phyloP scores from a whole-genome alignment of 495 filamentous ascomycete species.

The Apodospora peruviana region DNA sequence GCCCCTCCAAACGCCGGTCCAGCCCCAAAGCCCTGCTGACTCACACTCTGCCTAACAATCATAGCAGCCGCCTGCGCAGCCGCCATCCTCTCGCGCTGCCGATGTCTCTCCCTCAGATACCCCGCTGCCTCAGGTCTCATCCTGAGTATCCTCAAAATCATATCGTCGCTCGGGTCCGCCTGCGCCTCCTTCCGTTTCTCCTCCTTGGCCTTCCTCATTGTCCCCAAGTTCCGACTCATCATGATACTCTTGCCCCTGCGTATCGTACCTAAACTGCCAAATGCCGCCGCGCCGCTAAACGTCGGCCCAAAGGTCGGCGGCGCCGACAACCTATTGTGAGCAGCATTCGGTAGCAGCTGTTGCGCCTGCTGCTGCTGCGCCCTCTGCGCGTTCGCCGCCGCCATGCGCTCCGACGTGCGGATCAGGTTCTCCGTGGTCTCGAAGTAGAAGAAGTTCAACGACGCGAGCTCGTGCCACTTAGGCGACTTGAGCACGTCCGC shows the following conservation, averaged over 20 bases:
- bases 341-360: conserved; percentile 15
- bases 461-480: conserved; percentile 96
- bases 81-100: conserved; percentile 89
- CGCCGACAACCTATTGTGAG: conserved; percentile 64
- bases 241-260: conserved; percentile 88
- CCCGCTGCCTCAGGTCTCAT: conserved; percentile 92
- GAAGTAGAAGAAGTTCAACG: conserved; percentile 97
- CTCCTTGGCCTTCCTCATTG: conserved; percentile 91
- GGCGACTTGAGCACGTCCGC: conserved; percentile 88
- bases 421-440: conserved; percentile 88
- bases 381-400: conserved; percentile 75
- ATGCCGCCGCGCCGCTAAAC: conserved; percentile 38
- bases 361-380: conserved; percentile 56
- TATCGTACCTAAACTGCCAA: conserved; percentile 67
- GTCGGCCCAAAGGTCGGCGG: conserved; percentile 51
- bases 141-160: conserved; percentile 91
- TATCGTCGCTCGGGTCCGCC: conserved; percentile 95
- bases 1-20: conserved; percentile 39
- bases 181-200: conserved; percentile 93
- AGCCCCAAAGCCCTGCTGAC: conserved; percentile 48
- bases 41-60: conserved; percentile 90
- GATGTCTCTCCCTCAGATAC: conserved; percentile 84
- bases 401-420: conserved; percentile 91
- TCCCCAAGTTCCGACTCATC: conserved; percentile 89
- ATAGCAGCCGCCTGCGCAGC: conserved; percentile 86